Percentiles rank a stretch among this genome's conserved stretches.
These are phyloP conservation scores for Fomitopsis serialis DNA, from an alignment of 768 basidiomycete genomes.

Conservation along the genomic window DNA sequence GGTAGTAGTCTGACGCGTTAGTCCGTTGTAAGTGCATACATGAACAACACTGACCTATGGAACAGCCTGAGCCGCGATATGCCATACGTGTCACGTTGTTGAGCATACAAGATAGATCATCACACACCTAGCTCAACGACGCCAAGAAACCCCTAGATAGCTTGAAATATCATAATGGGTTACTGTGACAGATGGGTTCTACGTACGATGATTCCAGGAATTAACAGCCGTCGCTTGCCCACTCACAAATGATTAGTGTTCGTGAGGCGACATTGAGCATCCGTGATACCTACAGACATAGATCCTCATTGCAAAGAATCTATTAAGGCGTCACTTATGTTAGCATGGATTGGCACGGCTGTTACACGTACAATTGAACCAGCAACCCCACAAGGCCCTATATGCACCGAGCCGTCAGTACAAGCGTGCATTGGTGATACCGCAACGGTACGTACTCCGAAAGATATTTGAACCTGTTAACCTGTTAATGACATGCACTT, in stretches of 20 bases:
- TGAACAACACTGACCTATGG: background rate
- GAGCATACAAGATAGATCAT: background rate
- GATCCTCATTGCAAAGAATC: background rate
- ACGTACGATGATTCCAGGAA: background rate
- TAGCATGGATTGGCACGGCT: background rate
- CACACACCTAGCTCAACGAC: background rate
- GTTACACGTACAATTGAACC: background rate
- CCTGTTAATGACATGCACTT: background rate
- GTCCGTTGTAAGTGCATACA: no score
- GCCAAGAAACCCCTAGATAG: background rate
- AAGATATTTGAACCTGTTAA: background rate
- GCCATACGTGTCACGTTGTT: background rate
- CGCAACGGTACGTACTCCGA: background rate
- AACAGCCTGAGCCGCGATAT: background rate
- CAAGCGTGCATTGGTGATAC: background rate
- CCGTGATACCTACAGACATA: background rate
- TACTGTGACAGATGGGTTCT: background rate
- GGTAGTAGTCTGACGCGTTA: background rate
- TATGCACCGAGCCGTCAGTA: no score
- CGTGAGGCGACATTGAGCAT: background rate
- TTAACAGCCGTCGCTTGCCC: background rate
- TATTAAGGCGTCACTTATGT: no score
- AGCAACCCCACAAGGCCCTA: background rate
- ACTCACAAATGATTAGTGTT: background rate
- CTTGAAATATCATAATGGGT: background rate